Conservation (phyloP, 73 alveolate species). For the Blepharisma stoltei region DNA sequence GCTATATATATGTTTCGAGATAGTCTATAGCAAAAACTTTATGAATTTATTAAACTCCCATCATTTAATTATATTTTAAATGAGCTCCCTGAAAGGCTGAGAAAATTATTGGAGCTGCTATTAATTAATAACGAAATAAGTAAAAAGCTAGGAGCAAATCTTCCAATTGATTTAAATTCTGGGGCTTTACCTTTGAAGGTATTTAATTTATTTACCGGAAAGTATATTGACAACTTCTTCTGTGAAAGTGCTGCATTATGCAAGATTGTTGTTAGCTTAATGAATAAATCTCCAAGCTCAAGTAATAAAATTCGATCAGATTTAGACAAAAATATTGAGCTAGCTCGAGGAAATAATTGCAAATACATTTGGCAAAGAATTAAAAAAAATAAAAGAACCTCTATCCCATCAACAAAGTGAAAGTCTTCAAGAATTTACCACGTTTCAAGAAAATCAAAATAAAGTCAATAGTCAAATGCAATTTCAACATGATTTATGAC, state of each 20-base stretch:
- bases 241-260: background rate
- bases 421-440: too few species aligned
- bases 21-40: too few species aligned
- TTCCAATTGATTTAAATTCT: constrained; percentile 18
- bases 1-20: too few species aligned
- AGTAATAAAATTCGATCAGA: background rate
- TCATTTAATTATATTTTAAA: background rate
- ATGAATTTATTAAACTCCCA: background rate
- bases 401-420: too few species aligned
- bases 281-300: background rate
- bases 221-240: background rate
- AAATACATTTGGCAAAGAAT: too few species aligned
- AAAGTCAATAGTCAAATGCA: too few species aligned
- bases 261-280: background rate
- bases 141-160: constrained; percentile 1
- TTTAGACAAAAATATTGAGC: background rate
- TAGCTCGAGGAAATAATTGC: too few species aligned
- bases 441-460: too few species aligned
- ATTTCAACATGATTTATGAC: too few species aligned
- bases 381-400: too few species aligned
- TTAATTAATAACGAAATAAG: background rate
- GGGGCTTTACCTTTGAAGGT: background rate
- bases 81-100: background rate
- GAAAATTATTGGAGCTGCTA: background rate
- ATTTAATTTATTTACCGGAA: background rate